phyloP scores from a whole-genome alignment of 768 basidiomycete species.

The Paxillus ammoniavirescens region DNA sequence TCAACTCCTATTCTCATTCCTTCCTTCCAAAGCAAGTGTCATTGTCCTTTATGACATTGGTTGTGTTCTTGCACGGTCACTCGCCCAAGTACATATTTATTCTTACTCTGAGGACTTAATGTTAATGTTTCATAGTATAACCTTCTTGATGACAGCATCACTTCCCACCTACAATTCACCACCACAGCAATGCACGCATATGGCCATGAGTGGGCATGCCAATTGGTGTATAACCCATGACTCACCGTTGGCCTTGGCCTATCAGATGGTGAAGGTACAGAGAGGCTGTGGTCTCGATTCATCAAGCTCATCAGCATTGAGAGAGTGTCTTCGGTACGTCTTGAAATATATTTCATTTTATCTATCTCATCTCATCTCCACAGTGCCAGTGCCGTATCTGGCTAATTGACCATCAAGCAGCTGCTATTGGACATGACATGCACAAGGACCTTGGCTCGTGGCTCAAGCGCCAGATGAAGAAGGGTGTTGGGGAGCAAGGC shows the following conservation, averaged over 20 bases:
- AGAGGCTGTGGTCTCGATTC: slow-evolving; percentile 32
- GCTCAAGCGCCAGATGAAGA: slow-evolving; percentile 22
- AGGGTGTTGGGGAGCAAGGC: slow-evolving; percentile 15
- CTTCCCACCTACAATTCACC: slow-evolving; percentile 23
- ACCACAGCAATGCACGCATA: slow-evolving; percentile 40
- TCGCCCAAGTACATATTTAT: slow-evolving; percentile 24
- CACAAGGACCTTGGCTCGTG: slow-evolving; percentile 33
- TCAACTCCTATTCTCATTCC: slow-evolving; percentile 22
- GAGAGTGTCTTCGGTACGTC: slow-evolving; percentile 31
- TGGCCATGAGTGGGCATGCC: slow-evolving; percentile 35
- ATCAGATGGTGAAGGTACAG: slow-evolving; percentile 16
- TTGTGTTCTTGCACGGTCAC: slow-evolving; percentile 29
- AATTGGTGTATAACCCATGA: slow-evolving; percentile 21
- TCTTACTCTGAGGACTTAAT: background rate
- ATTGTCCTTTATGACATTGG: slow-evolving; percentile 33
- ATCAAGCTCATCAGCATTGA: slow-evolving; percentile 34
- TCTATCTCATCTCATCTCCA: background rate
- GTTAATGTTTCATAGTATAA: slow-evolving; percentile 22
- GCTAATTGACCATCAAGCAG: slow-evolving; percentile 34
- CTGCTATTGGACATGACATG: slow-evolving; percentile 24
- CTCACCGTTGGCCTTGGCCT: slow-evolving; percentile 17
- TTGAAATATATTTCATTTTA: background rate
- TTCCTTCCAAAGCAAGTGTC: slow-evolving; percentile 33
- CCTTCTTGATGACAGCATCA: slow-evolving; percentile 20
- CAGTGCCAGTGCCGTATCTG: slow-evolving; percentile 29